Percentiles rank a stretch among this genome's conserved stretches.
phyloP scores from a whole-genome alignment of 306 rosid species.

The Cucumis melo region DNA sequence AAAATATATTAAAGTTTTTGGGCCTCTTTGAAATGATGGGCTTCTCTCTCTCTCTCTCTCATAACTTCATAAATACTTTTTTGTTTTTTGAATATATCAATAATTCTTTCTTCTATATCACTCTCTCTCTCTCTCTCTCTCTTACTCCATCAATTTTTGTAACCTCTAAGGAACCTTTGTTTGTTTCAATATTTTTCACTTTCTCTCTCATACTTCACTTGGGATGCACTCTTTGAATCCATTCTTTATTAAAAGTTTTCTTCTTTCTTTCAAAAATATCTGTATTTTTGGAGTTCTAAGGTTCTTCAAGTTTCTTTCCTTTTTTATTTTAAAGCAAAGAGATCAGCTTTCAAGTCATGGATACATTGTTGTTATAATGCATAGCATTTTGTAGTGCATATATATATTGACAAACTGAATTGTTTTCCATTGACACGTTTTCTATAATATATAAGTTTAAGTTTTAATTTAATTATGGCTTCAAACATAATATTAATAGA shows the following conservation, averaged over 20 bases:
- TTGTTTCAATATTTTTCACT: neutral
- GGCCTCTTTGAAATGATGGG: constrained; percentile 49
- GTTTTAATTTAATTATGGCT: no score
- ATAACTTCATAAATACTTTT: constrained; percentile 1
- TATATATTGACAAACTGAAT: neutral
- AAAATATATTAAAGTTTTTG: constrained; percentile 25
- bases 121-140: constrained; percentile 5
- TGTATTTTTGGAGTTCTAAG: neutral
- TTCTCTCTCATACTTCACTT: neutral
- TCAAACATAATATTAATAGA: no score
- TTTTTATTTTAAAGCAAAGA: neutral
- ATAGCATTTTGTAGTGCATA: neutral
- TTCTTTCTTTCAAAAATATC: neutral
- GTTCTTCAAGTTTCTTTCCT: neutral
- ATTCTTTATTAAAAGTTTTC: neutral
- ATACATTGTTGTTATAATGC: neutral
- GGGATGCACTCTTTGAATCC: constrained; percentile 10
- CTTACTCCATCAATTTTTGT: neutral
- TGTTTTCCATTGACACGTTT: neutral
- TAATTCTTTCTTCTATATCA: neutral
- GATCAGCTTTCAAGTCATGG: neutral
- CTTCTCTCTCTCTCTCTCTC: neutral
- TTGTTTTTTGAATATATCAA: neutral
- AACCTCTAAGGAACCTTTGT: constrained; percentile 2
- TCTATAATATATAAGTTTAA: neutral